These are phyloP conservation scores for Priceomyces fermenticarens DNA, from an alignment of 805 yeast genomes.

Conservation along the genomic window DNA sequence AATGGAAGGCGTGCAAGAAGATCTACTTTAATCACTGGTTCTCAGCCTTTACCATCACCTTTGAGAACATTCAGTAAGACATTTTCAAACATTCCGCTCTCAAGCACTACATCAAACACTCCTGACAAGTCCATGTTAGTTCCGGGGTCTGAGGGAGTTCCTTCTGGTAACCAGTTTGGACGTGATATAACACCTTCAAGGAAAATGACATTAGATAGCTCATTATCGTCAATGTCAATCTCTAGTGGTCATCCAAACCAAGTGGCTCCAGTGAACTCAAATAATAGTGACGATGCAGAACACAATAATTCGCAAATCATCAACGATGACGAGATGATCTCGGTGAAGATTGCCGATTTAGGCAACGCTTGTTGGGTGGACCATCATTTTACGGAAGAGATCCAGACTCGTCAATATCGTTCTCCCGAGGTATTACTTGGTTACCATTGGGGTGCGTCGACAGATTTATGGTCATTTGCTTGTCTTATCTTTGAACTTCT, in stretches of 20 bases:
- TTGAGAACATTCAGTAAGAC: constrained; percentile 54
- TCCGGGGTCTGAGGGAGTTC: constrained; percentile 7
- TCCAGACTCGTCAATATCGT: constrained; percentile 66
- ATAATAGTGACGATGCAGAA: constrained; percentile 11
- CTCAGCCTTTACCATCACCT: constrained; percentile 92
- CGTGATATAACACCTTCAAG: too few relatives aligned
- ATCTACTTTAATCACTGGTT: constrained; percentile 78
- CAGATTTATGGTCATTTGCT: constrained; percentile 96
- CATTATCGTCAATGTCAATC: constrained; percentile 43
- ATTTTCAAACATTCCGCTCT: constrained; percentile 33
- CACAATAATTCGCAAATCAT: constrained; percentile 16
- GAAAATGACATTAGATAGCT: constrained; percentile 22
- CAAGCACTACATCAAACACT: constrained; percentile 39
- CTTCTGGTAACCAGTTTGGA: constrained; percentile 14
- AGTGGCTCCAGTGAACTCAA: constrained; percentile 17
- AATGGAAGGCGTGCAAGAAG: constrained; percentile 59
- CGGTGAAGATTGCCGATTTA: constrained; percentile 65
- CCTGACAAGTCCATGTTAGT: constrained; percentile 24
- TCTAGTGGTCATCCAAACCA: constrained; percentile 19
- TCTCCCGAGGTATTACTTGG: constrained; percentile 68
- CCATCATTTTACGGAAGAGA: constrained; percentile 64
- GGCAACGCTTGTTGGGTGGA: constrained; percentile 68
- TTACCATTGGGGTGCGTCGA: constrained; percentile 89
- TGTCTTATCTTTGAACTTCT: constrained; percentile 86
- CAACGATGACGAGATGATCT: constrained; percentile 53